Evolutionary conservation across 306 rosid genomes (phyloP).

Genomic region (Medicago ruthenica): DNA sequence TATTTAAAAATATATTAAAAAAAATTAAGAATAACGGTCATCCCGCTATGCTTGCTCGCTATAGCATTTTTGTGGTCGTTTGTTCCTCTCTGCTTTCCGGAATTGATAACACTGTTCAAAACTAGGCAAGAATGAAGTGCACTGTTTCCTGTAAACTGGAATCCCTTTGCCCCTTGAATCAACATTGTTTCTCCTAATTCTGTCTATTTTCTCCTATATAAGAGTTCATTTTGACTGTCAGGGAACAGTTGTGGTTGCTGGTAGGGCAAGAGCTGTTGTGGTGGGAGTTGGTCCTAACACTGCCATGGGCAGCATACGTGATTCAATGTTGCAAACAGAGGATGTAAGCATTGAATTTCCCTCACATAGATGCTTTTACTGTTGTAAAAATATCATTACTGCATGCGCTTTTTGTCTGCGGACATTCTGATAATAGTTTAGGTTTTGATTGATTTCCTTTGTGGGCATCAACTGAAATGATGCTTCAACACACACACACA

Average conservation of each 20-base stretch:
- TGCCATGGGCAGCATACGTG: conserved; percentile 96
- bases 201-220: background rate
- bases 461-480: conserved; percentile 32
- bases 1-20: background rate
- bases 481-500: background rate
- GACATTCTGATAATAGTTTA: conserved; percentile 33
- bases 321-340: conserved; percentile 89
- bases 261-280: conserved; percentile 94
- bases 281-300: conserved; percentile 93
- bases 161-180: background rate
- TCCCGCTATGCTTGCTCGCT: background rate
- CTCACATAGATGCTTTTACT: conserved; percentile 15
- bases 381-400: conserved; percentile 34
- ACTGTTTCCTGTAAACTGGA: conserved; percentile 36
- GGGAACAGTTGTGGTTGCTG: conserved; percentile 99
- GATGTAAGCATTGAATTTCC: conserved; percentile 69
- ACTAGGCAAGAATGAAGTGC: conserved; percentile 32
- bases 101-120: conserved; percentile 15
- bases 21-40: background rate
- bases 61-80: background rate
- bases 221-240: conserved; percentile 49
- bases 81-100: background rate
- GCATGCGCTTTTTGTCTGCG: conserved; percentile 27
- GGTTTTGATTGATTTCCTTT: conserved; percentile 30
- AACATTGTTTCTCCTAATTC: conserved; percentile 24